Evolutionary conservation across 371 early-diverging fungal species (phyloP), one percentile per base, ranked within the genome.

Genomic region (Chytridium lagenaria): DNA sequence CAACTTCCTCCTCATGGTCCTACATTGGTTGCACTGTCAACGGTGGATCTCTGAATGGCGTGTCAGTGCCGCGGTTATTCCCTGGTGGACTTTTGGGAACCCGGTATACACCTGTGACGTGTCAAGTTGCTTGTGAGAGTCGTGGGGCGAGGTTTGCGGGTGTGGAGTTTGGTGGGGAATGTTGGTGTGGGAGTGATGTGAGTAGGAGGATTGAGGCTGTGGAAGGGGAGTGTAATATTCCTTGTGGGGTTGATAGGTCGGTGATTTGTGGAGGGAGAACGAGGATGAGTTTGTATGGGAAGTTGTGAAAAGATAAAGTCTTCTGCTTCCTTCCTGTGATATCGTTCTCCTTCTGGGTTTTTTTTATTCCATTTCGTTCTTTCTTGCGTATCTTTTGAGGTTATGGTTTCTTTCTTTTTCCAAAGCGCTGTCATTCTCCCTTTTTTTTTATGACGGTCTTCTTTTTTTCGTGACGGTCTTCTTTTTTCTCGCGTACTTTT

Each of bases 91-190:
- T 19, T 10, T 2, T 63, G 5, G 63, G 63, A 19, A 34, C 28
- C 63, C 33, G 30, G 3, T 36, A 10, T 33, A 33, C 19, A 16
- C 63, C 34, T 33, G 36, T 5, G 16, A 63, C 30, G 10, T 37
- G 34, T 30, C 63, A 63, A 19, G 10, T 15, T 12, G 30, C 37
- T 10, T 30, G 63, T 34, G 30, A 3, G 33, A 37, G 23, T 34
- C 37, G 16, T 3, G 63, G 36, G 12, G 15, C 12, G 28, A 63
- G 31, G 33, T 34, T 63, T 36, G 26, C 63, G 16, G 63, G 63
- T 2, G 34, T 63, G 10, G 63, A 63, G 63, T 63, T 28, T 37
- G 63, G 63, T 30, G 57, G 57, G 7, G 63, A 63, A 37, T 63
- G 63, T 37, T 63, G 63, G 63, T 63, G 63, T 33, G 63, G 63